Conservation (phyloP, 352 stramenopile genomes). For the Phytophthora kernoviae region DNA sequence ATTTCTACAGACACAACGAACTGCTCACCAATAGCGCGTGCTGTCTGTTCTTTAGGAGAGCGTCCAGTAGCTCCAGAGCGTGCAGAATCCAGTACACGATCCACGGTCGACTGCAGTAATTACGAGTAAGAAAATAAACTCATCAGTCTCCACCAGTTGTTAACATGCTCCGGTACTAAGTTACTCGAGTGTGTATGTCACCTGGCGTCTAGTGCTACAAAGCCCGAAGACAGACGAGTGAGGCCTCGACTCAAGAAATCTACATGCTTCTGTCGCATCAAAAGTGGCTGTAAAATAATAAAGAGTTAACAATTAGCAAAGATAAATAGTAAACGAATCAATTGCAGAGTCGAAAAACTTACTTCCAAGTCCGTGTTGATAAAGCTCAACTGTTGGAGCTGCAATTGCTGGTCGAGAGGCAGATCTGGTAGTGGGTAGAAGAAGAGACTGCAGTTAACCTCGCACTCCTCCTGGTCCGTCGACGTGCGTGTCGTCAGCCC, state of each 20-base stretch:
- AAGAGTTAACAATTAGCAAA: not conserved
- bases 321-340: conserved; percentile 6
- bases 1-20: not conserved
- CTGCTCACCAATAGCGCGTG: conserved; percentile 45
- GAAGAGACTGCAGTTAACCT: conserved; percentile 91
- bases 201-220: conserved; percentile 92
- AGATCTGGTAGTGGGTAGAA: conserved; percentile 90
- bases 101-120: conserved; percentile 90
- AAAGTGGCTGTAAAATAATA: conserved; percentile 36
- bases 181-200: too few species aligned
- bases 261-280: conserved; percentile 89
- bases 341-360: conserved; percentile 1
- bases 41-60: conserved; percentile 50
- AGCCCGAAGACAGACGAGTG: conserved; percentile 71
- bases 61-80: conserved; percentile 93
- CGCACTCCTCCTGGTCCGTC: conserved; percentile 84
- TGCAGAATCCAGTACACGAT: conserved; percentile 99
- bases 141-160: too few species aligned
- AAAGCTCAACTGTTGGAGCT: conserved; percentile 88
- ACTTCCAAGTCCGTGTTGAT: conserved; percentile 66
- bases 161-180: not conserved
- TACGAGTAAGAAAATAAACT: not conserved
- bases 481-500: conserved; percentile 59
- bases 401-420: conserved; percentile 69
- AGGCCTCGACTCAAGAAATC: conserved; percentile 80